A percentile compares a stretch with the other conserved stretches of the same genome.
Evolutionary conservation across 2,329 filamentous ascomycete genomes (phyloP).

Genomic region (Hypoxylon sp.): DNA sequence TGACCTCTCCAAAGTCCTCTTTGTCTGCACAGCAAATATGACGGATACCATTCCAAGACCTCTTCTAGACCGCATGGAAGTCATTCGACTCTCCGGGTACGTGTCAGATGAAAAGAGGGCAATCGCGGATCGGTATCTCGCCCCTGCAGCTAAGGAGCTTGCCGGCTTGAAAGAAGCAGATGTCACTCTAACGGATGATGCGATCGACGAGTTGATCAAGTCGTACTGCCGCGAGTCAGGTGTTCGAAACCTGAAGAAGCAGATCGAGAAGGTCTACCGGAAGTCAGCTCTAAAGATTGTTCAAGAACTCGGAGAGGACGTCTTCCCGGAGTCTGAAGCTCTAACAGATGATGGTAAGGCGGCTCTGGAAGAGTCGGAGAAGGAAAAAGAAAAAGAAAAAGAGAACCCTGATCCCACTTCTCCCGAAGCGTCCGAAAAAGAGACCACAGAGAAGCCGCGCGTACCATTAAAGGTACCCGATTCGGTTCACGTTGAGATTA

Average conservation of each 20-base stretch:
- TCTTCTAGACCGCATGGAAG: conserved; percentile 95
- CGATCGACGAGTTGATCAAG: conserved; percentile 97
- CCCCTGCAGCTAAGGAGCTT: conserved; percentile 93
- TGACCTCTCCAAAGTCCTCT: conserved; percentile 96
- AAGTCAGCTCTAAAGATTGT: conserved; percentile 98
- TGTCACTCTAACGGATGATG: conserved; percentile 86
- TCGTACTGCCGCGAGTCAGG: conserved; percentile 98
- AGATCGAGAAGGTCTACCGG: conserved; percentile 98
- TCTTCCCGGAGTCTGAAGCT: conserved; percentile 83
- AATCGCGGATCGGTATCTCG: conserved; percentile 93
- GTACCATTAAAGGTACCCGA: conserved; percentile 87
- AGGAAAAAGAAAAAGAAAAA: conserved; percentile 77
- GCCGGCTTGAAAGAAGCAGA: conserved; percentile 92
- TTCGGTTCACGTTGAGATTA: conserved; percentile 86
- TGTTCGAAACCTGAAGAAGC: conserved; percentile 98
- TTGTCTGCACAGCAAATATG: conserved; percentile 99
- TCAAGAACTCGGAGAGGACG: conserved; percentile 90
- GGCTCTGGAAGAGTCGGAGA: conserved; percentile 78
- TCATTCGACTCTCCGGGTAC: conserved; percentile 96
- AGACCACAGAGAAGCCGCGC: conserved; percentile 79
- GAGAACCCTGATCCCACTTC: conserved; percentile 55
- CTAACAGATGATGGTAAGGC: conserved; percentile 89
- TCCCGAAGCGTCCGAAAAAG: conserved; percentile 67
- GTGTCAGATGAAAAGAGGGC: conserved; percentile 99
- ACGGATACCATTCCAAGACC: conserved; percentile 97